phyloP scores from a whole-genome alignment of 2,329 filamentous ascomycete species.

The Pyrenophora graminea region DNA sequence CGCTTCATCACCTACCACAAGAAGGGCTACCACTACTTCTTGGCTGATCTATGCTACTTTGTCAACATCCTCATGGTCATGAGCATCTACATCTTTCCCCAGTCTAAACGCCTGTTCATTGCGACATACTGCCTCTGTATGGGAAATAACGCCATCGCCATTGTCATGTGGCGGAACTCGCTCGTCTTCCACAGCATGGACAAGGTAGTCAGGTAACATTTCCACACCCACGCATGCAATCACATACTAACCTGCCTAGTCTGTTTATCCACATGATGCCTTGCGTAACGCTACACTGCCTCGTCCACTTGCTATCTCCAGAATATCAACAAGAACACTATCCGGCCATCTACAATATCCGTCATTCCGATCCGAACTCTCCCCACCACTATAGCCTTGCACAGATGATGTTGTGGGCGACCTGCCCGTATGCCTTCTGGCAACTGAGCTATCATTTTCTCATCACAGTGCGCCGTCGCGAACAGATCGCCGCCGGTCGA shows the following conservation, averaged over 20 bases:
- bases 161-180: constrained; percentile 99
- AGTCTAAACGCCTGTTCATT: constrained; percentile 89
- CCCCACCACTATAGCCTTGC: constrained; percentile 77
- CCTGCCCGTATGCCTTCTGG: constrained; percentile 90
- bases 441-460: constrained; percentile 91
- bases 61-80: constrained; percentile 85
- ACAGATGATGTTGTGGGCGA: constrained; percentile 93
- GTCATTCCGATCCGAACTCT: constrained; percentile 67
- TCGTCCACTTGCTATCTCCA: constrained; percentile 78
- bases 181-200: constrained; percentile 98
- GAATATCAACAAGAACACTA: constrained; percentile 71
- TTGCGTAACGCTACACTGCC: constrained; percentile 86
- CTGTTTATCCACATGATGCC: constrained; percentile 99
- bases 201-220: constrained; percentile 79
- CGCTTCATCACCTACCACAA: constrained; percentile 89
- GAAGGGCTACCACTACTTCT: constrained; percentile 86
- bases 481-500: constrained; percentile 93
- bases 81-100: constrained; percentile 87
- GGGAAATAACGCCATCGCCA: constrained; percentile 96
- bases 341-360: constrained; percentile 84
- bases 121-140: constrained; percentile 89
- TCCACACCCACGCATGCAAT: not conserved
- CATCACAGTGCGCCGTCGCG: constrained; percentile 90
- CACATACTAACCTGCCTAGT: constrained; percentile 46
- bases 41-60: constrained; percentile 97